These are phyloP conservation scores for Saccharomycopsis capsularis DNA, from an alignment of 805 yeast genomes.

Conservation along the genomic window DNA sequence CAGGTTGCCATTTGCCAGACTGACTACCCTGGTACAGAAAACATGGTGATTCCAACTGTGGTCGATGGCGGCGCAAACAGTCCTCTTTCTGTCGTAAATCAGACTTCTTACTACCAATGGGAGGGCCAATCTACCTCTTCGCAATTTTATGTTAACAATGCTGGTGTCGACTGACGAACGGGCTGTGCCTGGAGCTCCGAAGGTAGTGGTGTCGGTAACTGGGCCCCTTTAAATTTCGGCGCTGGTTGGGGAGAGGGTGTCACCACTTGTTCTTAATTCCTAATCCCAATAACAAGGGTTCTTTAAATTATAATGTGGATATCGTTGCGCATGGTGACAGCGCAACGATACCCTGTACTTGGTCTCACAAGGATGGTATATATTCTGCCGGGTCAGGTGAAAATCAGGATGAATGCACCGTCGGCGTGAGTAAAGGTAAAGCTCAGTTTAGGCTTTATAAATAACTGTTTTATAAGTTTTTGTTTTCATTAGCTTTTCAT, in stretches of 20 bases:
- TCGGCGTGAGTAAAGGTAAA: constrained; percentile 73
- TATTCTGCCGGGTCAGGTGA: constrained; percentile 75
- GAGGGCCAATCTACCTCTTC: constrained; percentile 57
- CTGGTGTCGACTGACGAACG: constrained; percentile 60
- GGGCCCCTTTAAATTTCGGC: constrained; percentile 87
- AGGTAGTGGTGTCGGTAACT: constrained; percentile 61
- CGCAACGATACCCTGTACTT: constrained; percentile 59
- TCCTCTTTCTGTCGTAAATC: constrained; percentile 55
- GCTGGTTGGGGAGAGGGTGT: constrained; percentile 68
- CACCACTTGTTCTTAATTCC: constrained; percentile 84
- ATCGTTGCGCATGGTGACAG: constrained; percentile 68
- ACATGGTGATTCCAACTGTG: constrained; percentile 68
- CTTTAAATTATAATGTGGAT: constrained; percentile 68
- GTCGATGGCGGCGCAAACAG: constrained; percentile 45
- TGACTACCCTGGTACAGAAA: constrained; percentile 78
- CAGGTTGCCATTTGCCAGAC: constrained; percentile 67
- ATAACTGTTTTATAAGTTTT: too few relatives aligned
- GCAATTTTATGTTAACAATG: constrained; percentile 71
- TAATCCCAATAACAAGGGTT: constrained; percentile 74
- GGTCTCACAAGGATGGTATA: constrained; percentile 72
- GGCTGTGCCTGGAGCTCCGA: constrained; percentile 68
- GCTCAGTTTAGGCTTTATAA: constrained; percentile 50
- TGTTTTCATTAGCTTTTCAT: too few relatives aligned
- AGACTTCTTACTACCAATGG: constrained; percentile 55
- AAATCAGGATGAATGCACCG: constrained; percentile 92